Evolutionary conservation across 2,329 filamentous ascomycete species (phyloP), one percentile per base, ranked within the genome.

Genomic region (Sporothrix globosa): DNA sequence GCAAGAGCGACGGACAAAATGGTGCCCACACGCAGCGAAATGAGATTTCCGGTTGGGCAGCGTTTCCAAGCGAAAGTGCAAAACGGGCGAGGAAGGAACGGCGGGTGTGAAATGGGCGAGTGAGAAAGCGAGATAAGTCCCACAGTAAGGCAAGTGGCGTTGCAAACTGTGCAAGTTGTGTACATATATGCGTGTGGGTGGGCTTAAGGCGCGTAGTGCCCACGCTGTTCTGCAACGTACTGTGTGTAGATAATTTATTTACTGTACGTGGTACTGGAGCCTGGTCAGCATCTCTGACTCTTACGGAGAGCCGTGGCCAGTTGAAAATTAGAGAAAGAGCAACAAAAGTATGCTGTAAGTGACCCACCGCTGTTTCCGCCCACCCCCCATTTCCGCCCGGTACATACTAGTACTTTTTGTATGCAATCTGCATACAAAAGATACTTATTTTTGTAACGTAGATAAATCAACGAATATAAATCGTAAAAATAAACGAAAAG

Each of bases 21-120:
- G 73, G 73, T 65, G 66, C 71, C 65, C 11, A 24, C 58, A 27
- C 11, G n/a, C 52, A 44, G 65, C 67, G 68, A 73, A 72, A 73
- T 73, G 72, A 73, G 71, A 69, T 73, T 72, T 73, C 70, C 71
- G 58, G 73, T 74, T 71, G 73, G 70, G 73, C 70, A 72, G 72
- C 68, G 63, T 67, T 70, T 67, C 58, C 61, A 24, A 52, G 56
- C 56, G 39, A n/a, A 69, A 44, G 10, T 54, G 68, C 68, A n/a
- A 66, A 69, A 69, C 46, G 50, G 50, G 58, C 34, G 58, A 63
- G 39, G 58, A 63, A 44, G 58, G 39, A 63, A 46, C 58, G 58
- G 56, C 56, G 56, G 39, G 39, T 14, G 68, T 34, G 27, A 34
- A 34, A 46, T 24, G 27, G 21, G 46, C n/a, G 52, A 67, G 30